Conservation (phyloP, 2,329 filamentous ascomycete genomes). For the Thelonectria rubi region DNA sequence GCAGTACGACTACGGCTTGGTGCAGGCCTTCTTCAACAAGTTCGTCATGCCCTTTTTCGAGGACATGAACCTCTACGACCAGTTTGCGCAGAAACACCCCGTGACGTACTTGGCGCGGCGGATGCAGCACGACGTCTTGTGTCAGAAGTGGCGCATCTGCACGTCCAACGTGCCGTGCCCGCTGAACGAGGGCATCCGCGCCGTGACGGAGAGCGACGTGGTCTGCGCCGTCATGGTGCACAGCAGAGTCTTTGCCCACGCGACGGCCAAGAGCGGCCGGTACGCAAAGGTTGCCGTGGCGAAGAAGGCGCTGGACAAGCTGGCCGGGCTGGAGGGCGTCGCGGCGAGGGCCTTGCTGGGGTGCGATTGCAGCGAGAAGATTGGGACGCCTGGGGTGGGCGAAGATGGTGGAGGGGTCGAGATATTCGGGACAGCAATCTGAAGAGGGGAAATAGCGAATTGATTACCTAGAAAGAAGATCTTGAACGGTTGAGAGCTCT, state of each 20-base stretch:
- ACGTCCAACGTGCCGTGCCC: constrained; percentile 53
- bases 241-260: constrained; percentile 70
- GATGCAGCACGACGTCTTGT: constrained; percentile 72
- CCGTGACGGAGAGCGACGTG: constrained; percentile 60
- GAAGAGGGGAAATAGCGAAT: not conserved
- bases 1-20: constrained; percentile 76
- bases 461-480: not conserved
- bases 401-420: not conserved
- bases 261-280: constrained; percentile 68
- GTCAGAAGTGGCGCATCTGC: constrained; percentile 66
- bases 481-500: not conserved
- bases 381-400: not conserved
- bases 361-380: constrained; percentile 66
- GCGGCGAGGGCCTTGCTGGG: constrained; percentile 65
- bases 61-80: constrained; percentile 88
- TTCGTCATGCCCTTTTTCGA: constrained; percentile 82
- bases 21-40: constrained; percentile 79
- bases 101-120: constrained; percentile 75
- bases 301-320: constrained; percentile 61
- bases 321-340: constrained; percentile 57
- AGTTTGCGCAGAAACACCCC: constrained; percentile 86
- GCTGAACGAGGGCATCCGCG: constrained; percentile 53
- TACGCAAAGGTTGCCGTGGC: constrained; percentile 78
- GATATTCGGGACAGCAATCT: not conserved
- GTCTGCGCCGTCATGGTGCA: constrained; percentile 82